A percentile compares a stretch with the other conserved stretches of the same genome.
phyloP scores from a whole-genome alignment of 768 basidiomycete species.

The Kwoniella mangroviensis region DNA sequence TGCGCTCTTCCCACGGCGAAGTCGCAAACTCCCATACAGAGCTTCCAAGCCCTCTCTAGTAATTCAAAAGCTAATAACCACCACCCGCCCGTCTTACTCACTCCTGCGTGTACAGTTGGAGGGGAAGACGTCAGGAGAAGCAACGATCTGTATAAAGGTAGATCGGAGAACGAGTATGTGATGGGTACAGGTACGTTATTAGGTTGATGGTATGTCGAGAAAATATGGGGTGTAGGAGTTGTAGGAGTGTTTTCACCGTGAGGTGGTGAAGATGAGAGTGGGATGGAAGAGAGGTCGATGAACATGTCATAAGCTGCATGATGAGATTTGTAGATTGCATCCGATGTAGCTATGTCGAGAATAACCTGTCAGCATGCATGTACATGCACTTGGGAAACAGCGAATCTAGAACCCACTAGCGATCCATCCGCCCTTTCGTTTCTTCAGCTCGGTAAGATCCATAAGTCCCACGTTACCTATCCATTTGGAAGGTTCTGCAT shows the following conservation, averaged over 20 bases:
- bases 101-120: constrained; percentile 21
- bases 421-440: constrained; percentile 48
- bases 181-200: constrained; percentile 22
- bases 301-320: constrained; percentile 48
- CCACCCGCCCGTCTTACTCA: constrained; percentile 36
- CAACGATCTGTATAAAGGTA: constrained; percentile 46
- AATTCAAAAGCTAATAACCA: constrained; percentile 49
- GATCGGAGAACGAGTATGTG: constrained; percentile 48
- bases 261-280: constrained; percentile 9
- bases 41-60: constrained; percentile 38
- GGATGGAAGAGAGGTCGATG: constrained; percentile 47
- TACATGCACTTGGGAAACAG: background rate
- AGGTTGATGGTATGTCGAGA: constrained; percentile 18
- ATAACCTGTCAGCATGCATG: too few species aligned
- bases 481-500: constrained; percentile 26
- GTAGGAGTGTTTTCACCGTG: background rate
- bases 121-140: constrained; percentile 34
- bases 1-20: constrained; percentile 47
- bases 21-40: constrained; percentile 55
- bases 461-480: constrained; percentile 54
- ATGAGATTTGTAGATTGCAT: constrained; percentile 52
- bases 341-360: constrained; percentile 46
- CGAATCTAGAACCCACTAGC: constrained; percentile 46
- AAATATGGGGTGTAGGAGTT: constrained; percentile 12
- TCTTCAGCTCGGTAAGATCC: constrained; percentile 43